A percentile compares a stretch with the other conserved stretches of the same genome.
Conservation (phyloP, 345 rosid genomes). For the Citrus maxima region DNA sequence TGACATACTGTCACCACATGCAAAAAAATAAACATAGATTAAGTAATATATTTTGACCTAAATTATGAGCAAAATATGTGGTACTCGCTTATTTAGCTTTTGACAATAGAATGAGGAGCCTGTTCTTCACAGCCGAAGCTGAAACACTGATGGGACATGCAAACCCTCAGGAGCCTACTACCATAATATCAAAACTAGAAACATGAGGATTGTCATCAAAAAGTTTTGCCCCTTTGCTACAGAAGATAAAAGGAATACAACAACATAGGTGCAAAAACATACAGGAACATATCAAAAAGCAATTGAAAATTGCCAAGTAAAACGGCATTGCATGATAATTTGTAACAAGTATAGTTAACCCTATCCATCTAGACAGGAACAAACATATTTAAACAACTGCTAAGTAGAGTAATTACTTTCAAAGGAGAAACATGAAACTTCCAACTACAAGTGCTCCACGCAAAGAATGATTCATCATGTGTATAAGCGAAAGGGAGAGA, state of each 20-base stretch:
- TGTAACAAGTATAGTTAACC: neutral
- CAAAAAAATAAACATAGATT: neutral
- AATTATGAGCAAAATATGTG: neutral
- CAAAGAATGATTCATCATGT: neutral
- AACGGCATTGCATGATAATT: neutral
- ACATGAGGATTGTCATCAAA: neutral
- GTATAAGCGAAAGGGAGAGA: neutral
- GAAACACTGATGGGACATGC: neutral
- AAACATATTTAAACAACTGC: neutral
- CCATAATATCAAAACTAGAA: neutral
- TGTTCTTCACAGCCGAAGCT: slow-evolving; percentile 5
- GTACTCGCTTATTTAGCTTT: slow-evolving; percentile 11
- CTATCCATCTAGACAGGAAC: neutral
- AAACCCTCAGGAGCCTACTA: slow-evolving; percentile 7
- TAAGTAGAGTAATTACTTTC: neutral
- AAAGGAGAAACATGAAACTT: neutral
- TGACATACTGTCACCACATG: neutral
- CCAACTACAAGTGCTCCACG: neutral
- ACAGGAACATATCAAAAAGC: neutral
- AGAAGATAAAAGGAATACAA: neutral
- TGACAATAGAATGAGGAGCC: neutral
- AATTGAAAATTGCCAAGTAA: no score
- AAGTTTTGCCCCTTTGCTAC: neutral
- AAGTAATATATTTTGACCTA: neutral
- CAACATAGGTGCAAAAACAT: neutral